Evolutionary conservation across 805 yeast species (phyloP), one percentile per base, ranked within the genome.

Genomic region (Lachancea lanzarotensis): DNA sequence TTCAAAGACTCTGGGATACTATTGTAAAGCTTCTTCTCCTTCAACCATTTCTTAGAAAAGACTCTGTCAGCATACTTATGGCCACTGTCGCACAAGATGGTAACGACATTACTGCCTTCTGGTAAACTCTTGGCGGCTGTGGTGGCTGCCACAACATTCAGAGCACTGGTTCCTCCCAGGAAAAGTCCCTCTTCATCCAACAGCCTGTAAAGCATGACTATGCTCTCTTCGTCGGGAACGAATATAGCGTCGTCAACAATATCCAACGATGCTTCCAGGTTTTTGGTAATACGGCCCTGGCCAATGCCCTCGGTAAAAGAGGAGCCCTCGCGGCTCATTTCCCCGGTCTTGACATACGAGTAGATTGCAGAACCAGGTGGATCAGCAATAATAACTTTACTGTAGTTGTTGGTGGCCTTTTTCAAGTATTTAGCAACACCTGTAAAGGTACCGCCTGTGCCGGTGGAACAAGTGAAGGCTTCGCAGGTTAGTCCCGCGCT

Each of bases 301-400:
- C 97, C 97, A 67, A 90, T 88, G 27, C 97, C 97, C 68, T 90
- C 97, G 25, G 96, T 90, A 65, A 90, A 88, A 0, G 95, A 84
- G 2, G 87, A 78, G 26, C 97, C 97, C 1, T 76, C 73, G 56
- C 89, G 76, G 35, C 79, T 87, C 45, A 82, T 66, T 27, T 91
- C 91, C 15, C 80, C 78, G 4, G 84, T 71, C 49, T 78, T 80
- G 48, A 90, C 79, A 60, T 82, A 88, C 9, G 88, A 78, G 68
- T 85, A 86, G 38, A 90, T 73, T 40, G 84, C 85, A 3, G 93
- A 82, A 46, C 97, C 96, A 12, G 96, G 96, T 18, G 97, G 96
- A 65, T 90, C 97, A 1, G 97, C 95, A 47, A 87, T 76, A 42
- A 74, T 79, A 35, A 82, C 70, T 63, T 80, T 76, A 38, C 80